Evolutionary conservation across 768 basidiomycete species (phyloP).

Genomic region (Tricholoma saponaceum): DNA sequence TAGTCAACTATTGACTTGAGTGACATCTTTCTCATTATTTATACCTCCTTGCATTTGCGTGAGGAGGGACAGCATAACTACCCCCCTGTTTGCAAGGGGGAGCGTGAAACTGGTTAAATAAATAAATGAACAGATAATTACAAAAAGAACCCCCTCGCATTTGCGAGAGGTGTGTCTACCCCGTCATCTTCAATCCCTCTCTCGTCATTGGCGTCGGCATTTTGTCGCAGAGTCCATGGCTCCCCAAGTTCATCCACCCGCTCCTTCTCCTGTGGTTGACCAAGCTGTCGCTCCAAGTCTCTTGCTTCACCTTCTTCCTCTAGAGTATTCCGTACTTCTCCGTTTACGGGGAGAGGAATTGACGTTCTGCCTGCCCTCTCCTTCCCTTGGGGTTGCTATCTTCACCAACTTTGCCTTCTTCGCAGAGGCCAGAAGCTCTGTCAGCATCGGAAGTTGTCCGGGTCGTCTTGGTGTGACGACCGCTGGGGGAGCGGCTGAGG

Average conservation of each 20-base stretch:
- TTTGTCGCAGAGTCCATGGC: too few relatives aligned
- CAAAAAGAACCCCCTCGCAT: background rate
- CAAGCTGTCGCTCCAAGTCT: too few relatives aligned
- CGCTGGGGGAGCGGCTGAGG: slow-evolving; percentile 14
- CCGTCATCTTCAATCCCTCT: background rate
- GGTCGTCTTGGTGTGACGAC: slow-evolving; percentile 21
- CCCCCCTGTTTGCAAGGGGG: background rate
- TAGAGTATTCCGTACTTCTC: background rate
- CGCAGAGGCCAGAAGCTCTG: slow-evolving; percentile 41
- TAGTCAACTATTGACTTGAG: too few relatives aligned
- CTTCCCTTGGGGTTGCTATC: background rate
- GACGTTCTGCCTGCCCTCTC: too few relatives aligned
- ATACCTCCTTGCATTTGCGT: too few relatives aligned
- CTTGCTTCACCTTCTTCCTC: background rate
- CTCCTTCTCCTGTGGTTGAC: too few relatives aligned
- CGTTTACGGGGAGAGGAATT: background rate
- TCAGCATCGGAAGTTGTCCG: slow-evolving; percentile 31
- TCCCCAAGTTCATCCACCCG: too few relatives aligned
- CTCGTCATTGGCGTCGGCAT: too few relatives aligned
- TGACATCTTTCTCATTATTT: too few relatives aligned
- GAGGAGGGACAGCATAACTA: too few relatives aligned
- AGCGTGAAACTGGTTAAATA: background rate
- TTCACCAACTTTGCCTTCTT: slow-evolving; percentile 27
- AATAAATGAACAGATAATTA: background rate
- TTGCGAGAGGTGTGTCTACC: background rate